phyloP scores from a whole-genome alignment of 345 rosid genomes.

The Ceriops tagal region DNA sequence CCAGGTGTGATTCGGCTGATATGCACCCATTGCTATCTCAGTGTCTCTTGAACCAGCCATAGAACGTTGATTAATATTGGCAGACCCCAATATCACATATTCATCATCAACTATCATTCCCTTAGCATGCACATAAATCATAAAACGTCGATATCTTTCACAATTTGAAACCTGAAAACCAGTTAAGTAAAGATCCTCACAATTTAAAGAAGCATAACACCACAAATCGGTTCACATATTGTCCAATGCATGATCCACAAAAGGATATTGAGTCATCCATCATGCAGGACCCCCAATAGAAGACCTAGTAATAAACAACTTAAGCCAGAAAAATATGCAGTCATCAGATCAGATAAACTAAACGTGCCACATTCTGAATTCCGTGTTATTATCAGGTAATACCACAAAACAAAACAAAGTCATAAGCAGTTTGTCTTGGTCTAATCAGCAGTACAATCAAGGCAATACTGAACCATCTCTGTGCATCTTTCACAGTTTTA shows the following conservation, averaged over 20 bases:
- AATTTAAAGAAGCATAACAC: not conserved
- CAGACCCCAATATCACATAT: conserved; percentile 76
- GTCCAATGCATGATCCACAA: not conserved
- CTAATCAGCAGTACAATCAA: no score
- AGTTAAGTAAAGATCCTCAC: not conserved
- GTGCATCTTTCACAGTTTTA: no score
- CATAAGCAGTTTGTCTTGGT: no score
- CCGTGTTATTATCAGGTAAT: no score
- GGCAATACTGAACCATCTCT: no score
- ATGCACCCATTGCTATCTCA: conserved; percentile 85
- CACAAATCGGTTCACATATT: not conserved
- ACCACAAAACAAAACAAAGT: no score
- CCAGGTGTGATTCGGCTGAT: conserved; percentile 69
- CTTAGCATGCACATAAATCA: conserved; percentile 82
- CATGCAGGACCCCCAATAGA: not conserved
- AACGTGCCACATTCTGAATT: no score
- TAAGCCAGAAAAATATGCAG: no score
- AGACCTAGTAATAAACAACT: no score
- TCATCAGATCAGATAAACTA: no score
- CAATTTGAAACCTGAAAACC: conserved; percentile 52
- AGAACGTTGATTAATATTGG: conserved; percentile 81
- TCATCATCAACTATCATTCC: conserved; percentile 89
- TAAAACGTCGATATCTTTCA: conserved; percentile 58
- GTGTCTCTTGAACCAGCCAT: conserved; percentile 85
- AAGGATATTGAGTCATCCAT: not conserved